Conservation (phyloP, 208 protist species). For the Kentomonas sorsogonicus region DNA sequence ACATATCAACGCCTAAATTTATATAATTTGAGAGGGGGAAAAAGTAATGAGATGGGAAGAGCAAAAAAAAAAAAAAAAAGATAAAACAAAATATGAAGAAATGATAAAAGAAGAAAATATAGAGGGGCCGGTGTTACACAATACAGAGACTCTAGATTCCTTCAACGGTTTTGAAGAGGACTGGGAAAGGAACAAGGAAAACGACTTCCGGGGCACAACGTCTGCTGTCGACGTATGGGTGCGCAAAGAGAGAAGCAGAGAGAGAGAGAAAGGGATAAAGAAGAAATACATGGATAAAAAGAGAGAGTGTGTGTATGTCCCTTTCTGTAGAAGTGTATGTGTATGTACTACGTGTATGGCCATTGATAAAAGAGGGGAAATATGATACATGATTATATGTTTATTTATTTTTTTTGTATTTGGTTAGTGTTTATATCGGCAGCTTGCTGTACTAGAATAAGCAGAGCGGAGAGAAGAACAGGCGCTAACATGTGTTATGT, state of each 20-base stretch:
- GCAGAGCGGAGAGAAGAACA: constrained; percentile 15
- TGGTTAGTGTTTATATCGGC: neutral
- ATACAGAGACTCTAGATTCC: constrained; percentile 7
- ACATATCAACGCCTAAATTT: neutral
- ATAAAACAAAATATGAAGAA: constrained; percentile 3
- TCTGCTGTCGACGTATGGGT: no score
- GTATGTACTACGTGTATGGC: neutral
- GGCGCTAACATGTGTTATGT: constrained; percentile 8
- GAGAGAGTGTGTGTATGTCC: neutral
- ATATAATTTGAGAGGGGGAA: neutral
- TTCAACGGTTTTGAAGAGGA: no score
- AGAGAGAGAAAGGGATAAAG: constrained; percentile 7
- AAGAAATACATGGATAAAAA: constrained; percentile 1
- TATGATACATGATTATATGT: constrained; percentile 4
- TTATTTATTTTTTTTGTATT: neutral
- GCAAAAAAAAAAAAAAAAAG: constrained; percentile 10
- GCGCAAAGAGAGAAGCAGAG: neutral
- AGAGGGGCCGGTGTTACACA: no score
- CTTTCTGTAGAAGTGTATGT: neutral
- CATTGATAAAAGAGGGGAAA: constrained; percentile 1
- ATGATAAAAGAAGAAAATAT: neutral
- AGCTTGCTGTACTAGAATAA: no score
- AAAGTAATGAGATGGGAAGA: neutral
- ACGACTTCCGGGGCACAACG: neutral
- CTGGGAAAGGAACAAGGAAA: neutral